Percentiles rank a stretch among this genome's conserved stretches.
Evolutionary conservation across 768 basidiomycete species (phyloP).

Genomic region (Amylocystis lapponica): DNA sequence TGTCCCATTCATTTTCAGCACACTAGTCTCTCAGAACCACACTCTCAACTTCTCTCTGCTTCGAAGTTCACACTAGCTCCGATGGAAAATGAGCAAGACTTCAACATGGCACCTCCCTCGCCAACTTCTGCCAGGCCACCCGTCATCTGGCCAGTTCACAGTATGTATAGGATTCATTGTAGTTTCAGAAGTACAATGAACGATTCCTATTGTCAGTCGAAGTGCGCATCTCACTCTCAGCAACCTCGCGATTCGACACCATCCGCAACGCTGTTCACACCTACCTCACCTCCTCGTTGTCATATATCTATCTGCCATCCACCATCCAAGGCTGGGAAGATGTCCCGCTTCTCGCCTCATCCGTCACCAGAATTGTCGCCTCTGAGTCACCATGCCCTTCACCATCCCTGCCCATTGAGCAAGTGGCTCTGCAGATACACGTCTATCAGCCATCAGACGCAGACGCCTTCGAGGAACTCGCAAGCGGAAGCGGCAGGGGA

Average conservation of each 20-base stretch:
- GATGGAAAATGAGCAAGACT: slow-evolving; percentile 18
- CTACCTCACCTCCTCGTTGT: slow-evolving; percentile 51
- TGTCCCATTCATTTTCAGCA: too few species aligned
- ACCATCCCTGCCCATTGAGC: slow-evolving; percentile 44
- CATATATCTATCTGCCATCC: slow-evolving; percentile 65
- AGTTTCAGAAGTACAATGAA: not conserved
- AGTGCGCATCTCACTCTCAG: slow-evolving; percentile 64
- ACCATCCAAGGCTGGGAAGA: slow-evolving; percentile 76
- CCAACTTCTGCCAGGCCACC: slow-evolving; percentile 1
- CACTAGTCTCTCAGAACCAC: too few species aligned
- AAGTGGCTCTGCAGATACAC: slow-evolving; percentile 71
- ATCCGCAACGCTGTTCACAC: slow-evolving; percentile 59
- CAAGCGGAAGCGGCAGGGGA: slow-evolving; percentile 40
- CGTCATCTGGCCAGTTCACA: slow-evolving; percentile 60
- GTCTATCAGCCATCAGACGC: slow-evolving; percentile 77
- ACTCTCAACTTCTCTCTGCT: too few species aligned
- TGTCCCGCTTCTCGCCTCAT: slow-evolving; percentile 58
- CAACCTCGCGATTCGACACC: slow-evolving; percentile 71
- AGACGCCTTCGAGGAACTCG: slow-evolving; percentile 70
- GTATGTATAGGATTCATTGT: slow-evolving; percentile 29
- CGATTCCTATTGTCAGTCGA: slow-evolving; percentile 54
- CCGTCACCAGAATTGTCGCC: slow-evolving; percentile 72
- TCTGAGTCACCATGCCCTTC: slow-evolving; percentile 61
- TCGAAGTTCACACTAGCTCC: too few species aligned
- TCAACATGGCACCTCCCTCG: slow-evolving; percentile 20